These are phyloP conservation scores for Sarocladium brachiariae DNA, from an alignment of 2,329 filamentous ascomycete species.

Conservation along the genomic window DNA sequence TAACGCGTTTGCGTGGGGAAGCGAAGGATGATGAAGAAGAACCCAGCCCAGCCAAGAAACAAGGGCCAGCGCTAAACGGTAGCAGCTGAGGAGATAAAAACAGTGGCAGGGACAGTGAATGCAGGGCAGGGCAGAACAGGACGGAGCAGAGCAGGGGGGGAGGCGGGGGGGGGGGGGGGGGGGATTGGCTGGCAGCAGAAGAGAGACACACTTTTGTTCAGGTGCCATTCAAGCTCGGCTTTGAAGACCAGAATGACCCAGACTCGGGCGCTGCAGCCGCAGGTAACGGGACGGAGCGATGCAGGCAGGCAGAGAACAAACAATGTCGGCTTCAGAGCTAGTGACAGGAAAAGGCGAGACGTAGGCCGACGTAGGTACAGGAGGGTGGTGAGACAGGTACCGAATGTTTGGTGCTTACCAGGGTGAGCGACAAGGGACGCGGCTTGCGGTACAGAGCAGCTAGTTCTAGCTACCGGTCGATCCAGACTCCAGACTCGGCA, in stretches of 20 bases:
- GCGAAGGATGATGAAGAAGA: neutral
- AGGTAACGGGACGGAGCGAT: constrained; percentile 3
- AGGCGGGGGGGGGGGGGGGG: neutral
- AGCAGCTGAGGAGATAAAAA: neutral
- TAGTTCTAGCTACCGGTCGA: too few species aligned
- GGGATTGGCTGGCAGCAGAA: neutral
- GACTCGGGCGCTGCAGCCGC: constrained; percentile 5
- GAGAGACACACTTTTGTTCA: too few species aligned
- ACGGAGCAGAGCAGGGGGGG: neutral
- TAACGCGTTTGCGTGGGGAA: constrained; percentile 12
- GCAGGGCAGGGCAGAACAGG: neutral
- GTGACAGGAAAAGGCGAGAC: neutral
- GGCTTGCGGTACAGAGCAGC: neutral
- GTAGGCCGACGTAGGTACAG: neutral
- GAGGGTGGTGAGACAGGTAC: neutral
- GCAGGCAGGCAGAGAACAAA: constrained; percentile 1
- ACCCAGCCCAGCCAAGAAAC: constrained; percentile 15
- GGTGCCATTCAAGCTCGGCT: too few species aligned
- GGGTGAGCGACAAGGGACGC: neutral
- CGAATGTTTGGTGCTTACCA: neutral
- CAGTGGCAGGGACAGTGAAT: constrained; percentile 5
- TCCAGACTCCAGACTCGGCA: neutral
- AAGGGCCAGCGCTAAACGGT: neutral
- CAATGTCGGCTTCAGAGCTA: too few species aligned
- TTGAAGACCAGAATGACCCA: too few species aligned